These are phyloP conservation scores for Zalaria sp. DNA, from an alignment of 2,329 filamentous ascomycete genomes.

Conservation along the genomic window DNA sequence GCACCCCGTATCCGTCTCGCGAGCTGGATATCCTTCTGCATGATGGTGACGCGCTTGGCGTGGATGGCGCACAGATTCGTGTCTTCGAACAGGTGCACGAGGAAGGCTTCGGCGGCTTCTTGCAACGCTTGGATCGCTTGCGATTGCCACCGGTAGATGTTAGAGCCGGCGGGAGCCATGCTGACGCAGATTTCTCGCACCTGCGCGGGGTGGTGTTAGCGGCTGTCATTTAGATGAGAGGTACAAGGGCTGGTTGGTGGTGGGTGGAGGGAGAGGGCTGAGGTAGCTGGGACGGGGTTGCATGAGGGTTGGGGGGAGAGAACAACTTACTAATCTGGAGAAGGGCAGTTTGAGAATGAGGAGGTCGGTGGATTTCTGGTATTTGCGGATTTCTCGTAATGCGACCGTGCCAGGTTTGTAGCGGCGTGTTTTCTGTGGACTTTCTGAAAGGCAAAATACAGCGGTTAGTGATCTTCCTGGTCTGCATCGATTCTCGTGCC, in stretches of 20 bases:
- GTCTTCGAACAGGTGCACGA: slow-evolving; percentile 95
- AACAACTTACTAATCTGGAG: slow-evolving; percentile 61
- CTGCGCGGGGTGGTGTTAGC: slow-evolving; percentile 9
- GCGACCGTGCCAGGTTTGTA: slow-evolving; percentile 64
- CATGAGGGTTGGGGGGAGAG: background rate
- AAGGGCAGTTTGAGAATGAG: slow-evolving; percentile 96
- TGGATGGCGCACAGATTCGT: slow-evolving; percentile 98
- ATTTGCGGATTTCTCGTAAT: slow-evolving; percentile 95
- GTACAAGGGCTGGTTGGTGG: background rate
- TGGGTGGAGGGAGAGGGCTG: background rate
- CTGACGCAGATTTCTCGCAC: slow-evolving; percentile 91
- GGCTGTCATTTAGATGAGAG: background rate
- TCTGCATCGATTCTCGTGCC: background rate
- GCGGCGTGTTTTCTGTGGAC: slow-evolving; percentile 17
- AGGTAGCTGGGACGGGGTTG: background rate
- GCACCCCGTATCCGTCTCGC: slow-evolving; percentile 85
- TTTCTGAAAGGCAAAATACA: no score
- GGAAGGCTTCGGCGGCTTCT: slow-evolving; percentile 97
- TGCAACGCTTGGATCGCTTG: slow-evolving; percentile 94
- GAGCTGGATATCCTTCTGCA: slow-evolving; percentile 93
- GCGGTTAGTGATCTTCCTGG: no score
- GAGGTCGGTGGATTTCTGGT: slow-evolving; percentile 95
- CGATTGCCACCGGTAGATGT: slow-evolving; percentile 88
- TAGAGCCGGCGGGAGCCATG: slow-evolving; percentile 56
- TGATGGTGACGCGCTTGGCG: slow-evolving; percentile 98